These are phyloP conservation scores for Graphilbum fragrans DNA, from an alignment of 2,329 filamentous ascomycete species.

Conservation along the genomic window DNA sequence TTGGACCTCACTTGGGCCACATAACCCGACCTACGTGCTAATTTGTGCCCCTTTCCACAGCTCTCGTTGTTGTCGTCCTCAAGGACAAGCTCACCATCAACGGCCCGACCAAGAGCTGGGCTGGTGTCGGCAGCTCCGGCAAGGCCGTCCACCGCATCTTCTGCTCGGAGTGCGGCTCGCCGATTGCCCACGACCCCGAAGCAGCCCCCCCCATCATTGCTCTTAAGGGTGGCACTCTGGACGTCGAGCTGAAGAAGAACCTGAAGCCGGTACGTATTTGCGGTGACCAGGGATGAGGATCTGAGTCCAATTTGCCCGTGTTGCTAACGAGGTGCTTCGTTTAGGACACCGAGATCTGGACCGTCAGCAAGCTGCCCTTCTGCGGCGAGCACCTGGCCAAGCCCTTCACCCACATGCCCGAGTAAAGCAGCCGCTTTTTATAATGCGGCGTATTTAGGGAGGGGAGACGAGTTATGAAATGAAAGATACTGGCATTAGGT, in stretches of 20 bases:
- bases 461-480: neutral
- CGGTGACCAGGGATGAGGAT: neutral
- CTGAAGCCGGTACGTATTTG: slow-evolving; percentile 45
- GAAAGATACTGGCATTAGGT: neutral
- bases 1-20: neutral
- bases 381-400: slow-evolving; percentile 53
- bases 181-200: slow-evolving; percentile 59
- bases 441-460: too few species aligned
- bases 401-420: slow-evolving; percentile 51
- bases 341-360: slow-evolving; percentile 59
- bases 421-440: slow-evolving; percentile 21
- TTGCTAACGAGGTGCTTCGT: neutral
- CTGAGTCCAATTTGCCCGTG: too few species aligned
- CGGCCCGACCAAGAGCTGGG: slow-evolving; percentile 53
- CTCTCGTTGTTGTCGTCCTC: slow-evolving; percentile 52
- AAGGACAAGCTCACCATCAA: slow-evolving; percentile 53
- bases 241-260: slow-evolving; percentile 52
- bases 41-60: slow-evolving; percentile 19
- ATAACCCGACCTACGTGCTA: neutral
- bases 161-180: slow-evolving; percentile 57
- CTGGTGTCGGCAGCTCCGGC: slow-evolving; percentile 47
- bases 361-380: slow-evolving; percentile 55
- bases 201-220: slow-evolving; percentile 59
- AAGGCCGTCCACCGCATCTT: slow-evolving; percentile 55
- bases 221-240: slow-evolving; percentile 54